These are phyloP conservation scores for Parastagonospora avenae DNA, from an alignment of 2,329 filamentous ascomycete species.

Conservation along the genomic window DNA sequence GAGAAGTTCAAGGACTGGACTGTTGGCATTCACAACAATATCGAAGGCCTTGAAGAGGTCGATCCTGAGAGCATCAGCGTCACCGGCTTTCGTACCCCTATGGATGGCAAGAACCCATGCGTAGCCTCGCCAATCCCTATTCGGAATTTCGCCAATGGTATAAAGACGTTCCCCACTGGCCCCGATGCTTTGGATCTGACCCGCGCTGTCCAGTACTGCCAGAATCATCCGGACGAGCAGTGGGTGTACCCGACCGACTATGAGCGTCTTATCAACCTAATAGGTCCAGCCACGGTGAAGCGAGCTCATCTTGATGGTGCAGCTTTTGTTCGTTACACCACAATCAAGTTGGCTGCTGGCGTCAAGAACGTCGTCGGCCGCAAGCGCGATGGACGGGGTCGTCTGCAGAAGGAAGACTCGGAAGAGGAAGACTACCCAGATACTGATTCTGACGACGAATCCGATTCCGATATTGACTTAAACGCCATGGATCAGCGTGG, in stretches of 20 bases:
- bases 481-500: not conserved
- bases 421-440: slow-evolving; percentile 1
- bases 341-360: not conserved
- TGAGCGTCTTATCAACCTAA: slow-evolving; percentile 7
- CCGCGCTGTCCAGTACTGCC: slow-evolving; percentile 20
- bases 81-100: slow-evolving; percentile 16
- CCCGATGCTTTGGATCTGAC: slow-evolving; percentile 31
- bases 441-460: not conserved
- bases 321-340: slow-evolving; percentile 12
- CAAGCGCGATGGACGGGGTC: slow-evolving; percentile 5
- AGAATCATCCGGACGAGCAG: slow-evolving; percentile 15
- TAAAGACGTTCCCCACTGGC: slow-evolving; percentile 17
- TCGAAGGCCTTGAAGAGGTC: slow-evolving; percentile 11
- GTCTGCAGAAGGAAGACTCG: not conserved
- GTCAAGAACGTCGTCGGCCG: not conserved
- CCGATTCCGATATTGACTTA: not conserved
- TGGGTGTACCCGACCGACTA: slow-evolving; percentile 29
- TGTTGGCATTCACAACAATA: slow-evolving; percentile 8
- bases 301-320: slow-evolving; percentile 12
- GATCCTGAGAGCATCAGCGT: slow-evolving; percentile 20
- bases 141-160: slow-evolving; percentile 16
- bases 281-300: slow-evolving; percentile 12
- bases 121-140: slow-evolving; percentile 15
- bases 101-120: not conserved
- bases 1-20: slow-evolving; percentile 20